phyloP scores from a whole-genome alignment of 306 rosid genomes.

The Echinosophora koreensis region DNA sequence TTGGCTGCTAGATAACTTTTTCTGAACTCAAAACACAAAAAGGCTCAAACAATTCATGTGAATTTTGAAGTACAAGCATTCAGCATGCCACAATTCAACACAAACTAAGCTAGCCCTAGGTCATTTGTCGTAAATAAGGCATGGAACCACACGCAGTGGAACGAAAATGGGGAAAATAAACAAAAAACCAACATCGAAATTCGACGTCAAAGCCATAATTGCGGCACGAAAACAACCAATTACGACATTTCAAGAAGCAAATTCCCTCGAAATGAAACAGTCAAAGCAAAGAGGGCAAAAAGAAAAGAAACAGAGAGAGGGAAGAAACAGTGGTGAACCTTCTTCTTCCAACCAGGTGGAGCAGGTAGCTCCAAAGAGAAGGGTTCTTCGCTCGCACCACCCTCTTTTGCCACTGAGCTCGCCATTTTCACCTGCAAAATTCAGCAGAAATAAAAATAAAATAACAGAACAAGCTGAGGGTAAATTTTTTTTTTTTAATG shows the following conservation, averaged over 20 bases:
- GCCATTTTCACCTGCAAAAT: constrained; percentile 81
- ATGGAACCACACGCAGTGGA: constrained; percentile 30
- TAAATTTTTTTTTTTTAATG: not conserved
- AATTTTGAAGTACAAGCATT: constrained; percentile 38
- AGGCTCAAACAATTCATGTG: constrained; percentile 37
- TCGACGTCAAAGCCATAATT: not conserved
- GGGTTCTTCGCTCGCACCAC: constrained; percentile 63
- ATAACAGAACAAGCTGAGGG: not conserved
- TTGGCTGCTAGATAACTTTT: constrained; percentile 24
- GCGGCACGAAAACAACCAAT: not conserved
- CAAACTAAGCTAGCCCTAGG: constrained; percentile 56
- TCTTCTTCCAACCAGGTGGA: constrained; percentile 94
- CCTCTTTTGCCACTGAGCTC: constrained; percentile 76
- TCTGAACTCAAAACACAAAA: constrained; percentile 35
- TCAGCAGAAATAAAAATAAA: not conserved
- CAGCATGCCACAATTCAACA: constrained; percentile 44
- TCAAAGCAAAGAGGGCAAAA: constrained; percentile 13
- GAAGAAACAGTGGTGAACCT: constrained; percentile 55
- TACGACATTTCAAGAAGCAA: not conserved
- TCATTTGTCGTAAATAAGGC: constrained; percentile 23
- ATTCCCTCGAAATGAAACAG: constrained; percentile 26
- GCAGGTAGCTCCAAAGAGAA: constrained; percentile 94
- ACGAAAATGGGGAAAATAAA: constrained; percentile 24
- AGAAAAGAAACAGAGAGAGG: not conserved
- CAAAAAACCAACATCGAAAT: constrained; percentile 41